phyloP scores from a whole-genome alignment of 176 grass and related monocot genomes.

The Elymus sibiricus region DNA sequence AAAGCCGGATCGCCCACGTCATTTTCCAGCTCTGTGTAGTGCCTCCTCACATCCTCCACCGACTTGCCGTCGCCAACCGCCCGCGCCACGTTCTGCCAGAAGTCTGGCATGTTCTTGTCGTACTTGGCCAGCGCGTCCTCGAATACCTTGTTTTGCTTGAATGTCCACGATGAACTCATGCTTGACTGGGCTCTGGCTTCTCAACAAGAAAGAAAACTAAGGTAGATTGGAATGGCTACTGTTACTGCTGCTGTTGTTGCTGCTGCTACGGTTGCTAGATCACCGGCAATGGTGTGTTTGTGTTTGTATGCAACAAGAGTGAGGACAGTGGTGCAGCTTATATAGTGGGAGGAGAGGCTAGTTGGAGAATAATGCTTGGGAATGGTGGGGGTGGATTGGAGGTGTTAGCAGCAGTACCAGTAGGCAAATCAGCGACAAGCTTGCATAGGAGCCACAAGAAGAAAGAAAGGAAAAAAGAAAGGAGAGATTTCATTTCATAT shows the following conservation, averaged over 20 bases:
- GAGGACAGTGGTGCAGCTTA: slow-evolving; percentile 47
- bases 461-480: slow-evolving; percentile 15
- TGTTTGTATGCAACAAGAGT: slow-evolving; percentile 31
- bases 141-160: slow-evolving; percentile 42
- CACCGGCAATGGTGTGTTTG: background rate
- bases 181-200: background rate
- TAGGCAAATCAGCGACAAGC: background rate
- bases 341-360: slow-evolving; percentile 40
- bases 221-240: background rate
- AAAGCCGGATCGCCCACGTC: background rate
- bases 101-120: slow-evolving; percentile 46
- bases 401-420: background rate
- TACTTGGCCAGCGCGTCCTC: slow-evolving; percentile 47
- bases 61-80: slow-evolving; percentile 29
- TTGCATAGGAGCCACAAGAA: slow-evolving; percentile 46
- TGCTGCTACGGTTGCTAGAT: background rate
- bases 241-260: background rate
- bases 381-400: slow-evolving; percentile 8
- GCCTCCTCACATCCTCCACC: slow-evolving; percentile 28
- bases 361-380: slow-evolving; percentile 48
- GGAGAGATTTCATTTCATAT: background rate
- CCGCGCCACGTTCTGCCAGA: slow-evolving; percentile 62
- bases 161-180: slow-evolving; percentile 49
- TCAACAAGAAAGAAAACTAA: background rate
- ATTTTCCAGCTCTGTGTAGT: background rate